Percentiles rank a stretch among this genome's conserved stretches.
phyloP scores from a whole-genome alignment of 225 moss, liverwort and hornwort genomes.

The Pseudoscleropodium purum region DNA sequence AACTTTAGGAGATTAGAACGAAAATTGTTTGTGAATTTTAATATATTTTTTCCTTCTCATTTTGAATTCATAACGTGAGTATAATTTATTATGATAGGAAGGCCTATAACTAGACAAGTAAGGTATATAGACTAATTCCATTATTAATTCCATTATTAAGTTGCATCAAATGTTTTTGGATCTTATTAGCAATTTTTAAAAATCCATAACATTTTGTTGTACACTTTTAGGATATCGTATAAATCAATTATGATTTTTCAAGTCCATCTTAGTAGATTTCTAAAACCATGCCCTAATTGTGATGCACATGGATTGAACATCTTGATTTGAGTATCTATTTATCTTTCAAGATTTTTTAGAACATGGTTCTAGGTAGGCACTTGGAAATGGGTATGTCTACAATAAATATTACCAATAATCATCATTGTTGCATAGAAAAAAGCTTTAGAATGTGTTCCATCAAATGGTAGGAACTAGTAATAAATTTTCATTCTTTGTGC shows the following conservation, averaged over 20 bases:
- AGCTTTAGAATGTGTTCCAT: background rate
- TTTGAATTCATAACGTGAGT: too few species aligned
- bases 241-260: background rate
- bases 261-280: background rate
- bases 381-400: too few species aligned
- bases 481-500: background rate
- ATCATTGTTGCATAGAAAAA: background rate
- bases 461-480: background rate
- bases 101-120: too few species aligned
- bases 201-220: background rate
- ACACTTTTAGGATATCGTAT: background rate
- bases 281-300: background rate
- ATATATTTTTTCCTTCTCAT: too few species aligned
- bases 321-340: background rate
- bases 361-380: fast-evolving
- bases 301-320: background rate
- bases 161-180: too few species aligned
- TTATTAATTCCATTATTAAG: background rate
- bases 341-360: background rate
- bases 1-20: too few species aligned
- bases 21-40: background rate
- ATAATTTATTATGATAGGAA: too few species aligned
- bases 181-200: too few species aligned
- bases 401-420: background rate
- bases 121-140: background rate